Evolutionary conservation across 2,329 filamentous ascomycete genomes (phyloP), one percentile per base, ranked within the genome.

Genomic region (Epichloe sylvatica): DNA sequence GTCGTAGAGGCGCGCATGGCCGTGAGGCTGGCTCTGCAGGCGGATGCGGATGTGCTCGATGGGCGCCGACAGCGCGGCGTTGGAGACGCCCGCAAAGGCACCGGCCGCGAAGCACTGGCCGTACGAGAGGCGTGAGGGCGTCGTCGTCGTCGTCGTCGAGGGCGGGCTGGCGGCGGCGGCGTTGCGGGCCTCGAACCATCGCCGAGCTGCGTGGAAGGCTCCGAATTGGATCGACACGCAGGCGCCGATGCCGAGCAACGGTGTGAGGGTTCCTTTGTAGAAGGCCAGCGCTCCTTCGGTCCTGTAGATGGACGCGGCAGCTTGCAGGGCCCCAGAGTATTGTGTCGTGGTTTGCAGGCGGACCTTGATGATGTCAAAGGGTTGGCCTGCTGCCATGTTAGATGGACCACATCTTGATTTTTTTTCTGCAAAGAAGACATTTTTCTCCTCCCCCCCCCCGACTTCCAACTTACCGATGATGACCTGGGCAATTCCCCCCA

Each of bases 211-310:
- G 74, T 96, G 89, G 76, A 97, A 98, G 60, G 86, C 92, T 55
- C 90, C 92, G 67, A 98, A 98, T 73, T 98, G 92, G 92, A 98
- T 84, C n/a, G 89, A 96, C 43, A 92, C 90, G 66, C 92, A 98
- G 58, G 92, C 92, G 58, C 92, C 92, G 63, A 98, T 97, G 57
- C 92, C 92, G 51, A 98, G 79, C 50, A 98, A 76, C 0, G 92
- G 92, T 5, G 92, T 97, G 50, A 98, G 75, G 0, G 92, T 97
- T 61, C 92, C 92, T 70, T 98, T 98, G 80, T 98, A 98, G 74
- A 98, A 98, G 51, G 92, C 92, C 12, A 86, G 70, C 2, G 89
- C 76, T 2, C 92, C 92, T 67, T 98, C 92, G 61, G 87, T 83
- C 60, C 80, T 81, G 69, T 87, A 87, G 70, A 98, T 97, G 55